phyloP scores from a whole-genome alignment of 169 alveolate species.

The Plasmodium inui region DNA sequence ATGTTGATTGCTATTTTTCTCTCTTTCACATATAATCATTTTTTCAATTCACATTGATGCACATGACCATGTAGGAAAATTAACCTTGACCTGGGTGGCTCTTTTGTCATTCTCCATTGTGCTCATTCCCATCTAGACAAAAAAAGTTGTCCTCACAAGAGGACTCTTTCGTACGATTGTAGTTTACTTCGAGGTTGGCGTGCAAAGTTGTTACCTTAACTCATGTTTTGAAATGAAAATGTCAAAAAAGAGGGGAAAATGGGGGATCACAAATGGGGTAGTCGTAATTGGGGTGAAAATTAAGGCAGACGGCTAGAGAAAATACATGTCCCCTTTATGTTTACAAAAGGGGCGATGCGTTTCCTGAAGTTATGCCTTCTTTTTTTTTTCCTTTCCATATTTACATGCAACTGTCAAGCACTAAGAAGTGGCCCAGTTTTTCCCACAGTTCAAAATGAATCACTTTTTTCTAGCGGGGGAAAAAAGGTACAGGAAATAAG shows the following conservation, averaged over 20 bases:
- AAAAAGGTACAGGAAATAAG: not conserved
- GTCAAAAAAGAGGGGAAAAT: not conserved
- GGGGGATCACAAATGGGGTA: not conserved
- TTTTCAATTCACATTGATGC: not conserved
- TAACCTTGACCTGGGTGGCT: not conserved
- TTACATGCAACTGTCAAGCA: not conserved
- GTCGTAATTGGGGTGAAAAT: not conserved
- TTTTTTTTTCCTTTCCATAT: not conserved
- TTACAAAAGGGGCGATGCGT: not conserved
- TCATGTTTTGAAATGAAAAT: conserved; percentile 5
- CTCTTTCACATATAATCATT: not conserved
- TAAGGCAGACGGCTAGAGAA: not conserved
- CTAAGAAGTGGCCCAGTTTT: not conserved
- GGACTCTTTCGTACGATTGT: not conserved
- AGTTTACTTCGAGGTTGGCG: not conserved
- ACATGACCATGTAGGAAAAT: not conserved
- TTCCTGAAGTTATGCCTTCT: not conserved
- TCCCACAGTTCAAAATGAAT: not conserved
- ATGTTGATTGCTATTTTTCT: not conserved
- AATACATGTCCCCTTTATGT: not conserved
- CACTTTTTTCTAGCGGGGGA: not conserved
- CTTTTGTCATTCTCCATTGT: conserved; percentile 56
- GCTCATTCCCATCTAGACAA: conserved; percentile 7
- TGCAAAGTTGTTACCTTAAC: conserved; percentile 4
- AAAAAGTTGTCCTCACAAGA: not conserved